Evolutionary conservation across 257 asterid genomes (phyloP), one percentile per base, ranked within the genome.

Genomic region (Fraxinus quadrangulata): DNA sequence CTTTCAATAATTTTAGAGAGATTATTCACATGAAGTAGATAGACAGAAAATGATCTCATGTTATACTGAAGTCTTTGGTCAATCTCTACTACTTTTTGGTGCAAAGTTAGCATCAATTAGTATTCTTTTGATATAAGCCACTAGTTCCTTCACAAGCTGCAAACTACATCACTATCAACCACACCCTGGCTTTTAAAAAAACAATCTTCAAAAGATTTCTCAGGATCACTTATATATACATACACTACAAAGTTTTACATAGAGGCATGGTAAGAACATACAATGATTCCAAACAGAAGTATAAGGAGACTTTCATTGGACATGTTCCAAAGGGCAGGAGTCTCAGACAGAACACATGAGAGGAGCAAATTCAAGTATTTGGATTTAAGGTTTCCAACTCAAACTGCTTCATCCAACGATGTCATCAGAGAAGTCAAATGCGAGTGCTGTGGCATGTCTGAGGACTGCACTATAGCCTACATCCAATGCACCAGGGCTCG

Each of bases 331-430:
- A 82, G 71, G 74, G 42, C 84, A 36, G 80, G 76, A 34, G 61
- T 34, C 49, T 67, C 80, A 49, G 85, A 78, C 7, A 75, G 65
- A 26, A 37, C 16, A 19, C 56, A 79, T 0, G 90, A 86, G 30
- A 86, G 78, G 77, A 85, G 90, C 77, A 79, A 84, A 36, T 87
- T 87, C 83, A 81, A 73, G 42, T 87, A 87, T 83, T 76, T 87
- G 90, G 90, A 87, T 71, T 75, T 87, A 33, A 76, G 90, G 87
- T 80, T 82, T 61, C 90, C 90, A 10, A 56, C 84, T 34, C 84
- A 75, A 7, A 36, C 54, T 1, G 72, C 79, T 1, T 63, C 75
- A 3, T 34, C 80, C 21, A 82, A 76, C 16, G 90, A 82, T 59
- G 30, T 82, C 14, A 73, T 84, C 14, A 73, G 75, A 9, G 83